Evolutionary conservation across 805 yeast genomes (phyloP), one percentile per base, ranked within the genome.

Genomic region (Suhomyces sp.): DNA sequence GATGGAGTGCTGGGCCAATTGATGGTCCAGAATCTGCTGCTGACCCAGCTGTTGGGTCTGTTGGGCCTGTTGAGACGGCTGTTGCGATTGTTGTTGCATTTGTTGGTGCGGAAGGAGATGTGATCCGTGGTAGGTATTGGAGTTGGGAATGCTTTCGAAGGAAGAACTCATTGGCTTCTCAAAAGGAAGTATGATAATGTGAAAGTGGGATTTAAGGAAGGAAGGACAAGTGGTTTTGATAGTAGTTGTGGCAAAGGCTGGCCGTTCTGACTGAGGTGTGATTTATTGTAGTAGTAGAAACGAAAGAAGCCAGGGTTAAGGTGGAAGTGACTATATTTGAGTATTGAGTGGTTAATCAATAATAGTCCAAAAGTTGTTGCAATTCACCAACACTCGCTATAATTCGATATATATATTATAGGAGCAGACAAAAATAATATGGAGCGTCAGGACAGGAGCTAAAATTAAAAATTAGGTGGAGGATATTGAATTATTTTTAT

Each of bases 61-160:
- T 14, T 20, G 36, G 15, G 27, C 16, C n/a, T 38, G 41, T 13
- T 23, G 36, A 5, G 33, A 10, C 36, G 31, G 41, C 12, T 33
- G 41, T n/a, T 22, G 24, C 16, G 24, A 33, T 11, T 23, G 34
- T 7, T 42, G 46, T 21, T 41, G 45, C 23, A 27, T 31, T 4
- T 35, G 31, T 16, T 38, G 38, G 19, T 32, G 45, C 7, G 37
- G 38, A 19, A 22, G 14, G 23, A 28, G 38, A 25, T 25, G 23
- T 16, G 35, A 25, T 20, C 28, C 28, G 26, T 26, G 19, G 16
- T 18, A 17, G 35, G 35, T 14, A 21, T 28, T 24, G 35, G 27
- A 10, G 23, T 31, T 22, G 17, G n/a, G n/a, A n/a, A n/a, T n/a
- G n/a, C n/a, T n/a, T n/a, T n/a, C n/a, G n/a, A n/a, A n/a, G n/a